Evolutionary conservation across 208 protist genomes (phyloP).

Genomic region (Leishmania tarentolae): DNA sequence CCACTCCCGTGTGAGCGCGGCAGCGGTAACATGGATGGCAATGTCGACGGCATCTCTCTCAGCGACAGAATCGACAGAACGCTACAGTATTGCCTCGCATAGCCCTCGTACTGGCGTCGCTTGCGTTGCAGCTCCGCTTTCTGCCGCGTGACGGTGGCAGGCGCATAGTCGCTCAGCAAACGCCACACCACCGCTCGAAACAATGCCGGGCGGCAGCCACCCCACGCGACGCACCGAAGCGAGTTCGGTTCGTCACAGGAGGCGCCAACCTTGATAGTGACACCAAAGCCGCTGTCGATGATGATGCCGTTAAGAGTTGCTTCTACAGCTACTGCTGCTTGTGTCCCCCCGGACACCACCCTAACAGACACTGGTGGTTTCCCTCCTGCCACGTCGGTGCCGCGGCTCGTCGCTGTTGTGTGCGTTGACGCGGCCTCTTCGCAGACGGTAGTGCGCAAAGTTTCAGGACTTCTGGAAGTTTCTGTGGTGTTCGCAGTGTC

Average conservation of each 20-base stretch:
- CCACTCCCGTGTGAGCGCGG: neutral
- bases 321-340: slow-evolving; percentile 3
- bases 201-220: slow-evolving; percentile 39
- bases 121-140: slow-evolving; percentile 59
- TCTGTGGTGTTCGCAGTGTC: neutral
- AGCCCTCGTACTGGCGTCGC: slow-evolving; percentile 62
- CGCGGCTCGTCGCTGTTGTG: neutral
- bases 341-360: neutral
- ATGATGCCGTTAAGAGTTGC: slow-evolving; percentile 10
- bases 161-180: slow-evolving; percentile 55
- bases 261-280: slow-evolving; percentile 34
- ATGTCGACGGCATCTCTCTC: neutral
- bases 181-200: slow-evolving; percentile 68
- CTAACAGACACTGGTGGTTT: neutral
- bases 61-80: slow-evolving; percentile 26
- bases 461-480: neutral
- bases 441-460: neutral
- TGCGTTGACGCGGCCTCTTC: neutral
- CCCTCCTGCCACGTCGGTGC: neutral
- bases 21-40: neutral
- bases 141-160: slow-evolving; percentile 42
- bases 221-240: slow-evolving; percentile 58
- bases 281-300: slow-evolving; percentile 26
- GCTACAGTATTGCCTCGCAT: slow-evolving; percentile 54
- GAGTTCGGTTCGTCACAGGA: slow-evolving; percentile 51